A percentile compares a stretch with the other conserved stretches of the same genome.
Conservation (phyloP, 257 asterid genomes). For the Penstemon newberryi region DNA sequence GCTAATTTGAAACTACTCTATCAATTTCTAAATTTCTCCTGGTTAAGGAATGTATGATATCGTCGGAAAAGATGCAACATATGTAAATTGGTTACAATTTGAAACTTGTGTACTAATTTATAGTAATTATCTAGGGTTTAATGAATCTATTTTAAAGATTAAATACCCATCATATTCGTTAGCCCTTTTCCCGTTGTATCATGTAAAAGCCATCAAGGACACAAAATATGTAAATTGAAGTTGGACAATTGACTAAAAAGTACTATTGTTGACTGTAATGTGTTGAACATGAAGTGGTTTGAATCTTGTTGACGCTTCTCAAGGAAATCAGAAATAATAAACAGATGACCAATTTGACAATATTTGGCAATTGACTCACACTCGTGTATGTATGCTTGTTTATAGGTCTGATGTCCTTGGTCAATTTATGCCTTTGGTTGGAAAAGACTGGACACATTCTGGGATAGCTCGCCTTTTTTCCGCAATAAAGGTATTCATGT, state of each 20-base stretch:
- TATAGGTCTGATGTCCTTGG: constrained; percentile 99
- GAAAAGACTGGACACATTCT: constrained; percentile 97
- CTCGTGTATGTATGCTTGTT: constrained; percentile 28
- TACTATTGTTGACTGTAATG: constrained; percentile 4
- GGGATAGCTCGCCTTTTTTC: constrained; percentile 97
- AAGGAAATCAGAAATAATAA: constrained; percentile 9
- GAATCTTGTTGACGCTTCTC: background rate
- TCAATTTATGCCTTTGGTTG: constrained; percentile 98
- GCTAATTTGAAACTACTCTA: background rate
- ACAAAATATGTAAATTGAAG: constrained; percentile 1
- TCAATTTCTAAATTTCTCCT: background rate
- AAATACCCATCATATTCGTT: background rate
- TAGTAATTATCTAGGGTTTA: background rate
- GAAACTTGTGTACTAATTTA: background rate
- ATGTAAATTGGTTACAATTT: background rate
- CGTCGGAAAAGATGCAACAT: background rate
- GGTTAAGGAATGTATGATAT: background rate
- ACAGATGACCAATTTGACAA: background rate
- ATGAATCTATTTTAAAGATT: background rate
- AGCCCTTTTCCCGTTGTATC: constrained; percentile 9
- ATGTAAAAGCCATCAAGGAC: constrained; percentile 15
- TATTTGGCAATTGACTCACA: constrained; percentile 15
- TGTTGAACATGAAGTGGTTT: background rate
- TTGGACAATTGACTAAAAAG: constrained; percentile 6
- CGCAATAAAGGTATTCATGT: constrained; percentile 80